Base-by-base conservation (phyloP, 768 basidiomycete species). In the Vishniacozyma victoriae region DNA sequence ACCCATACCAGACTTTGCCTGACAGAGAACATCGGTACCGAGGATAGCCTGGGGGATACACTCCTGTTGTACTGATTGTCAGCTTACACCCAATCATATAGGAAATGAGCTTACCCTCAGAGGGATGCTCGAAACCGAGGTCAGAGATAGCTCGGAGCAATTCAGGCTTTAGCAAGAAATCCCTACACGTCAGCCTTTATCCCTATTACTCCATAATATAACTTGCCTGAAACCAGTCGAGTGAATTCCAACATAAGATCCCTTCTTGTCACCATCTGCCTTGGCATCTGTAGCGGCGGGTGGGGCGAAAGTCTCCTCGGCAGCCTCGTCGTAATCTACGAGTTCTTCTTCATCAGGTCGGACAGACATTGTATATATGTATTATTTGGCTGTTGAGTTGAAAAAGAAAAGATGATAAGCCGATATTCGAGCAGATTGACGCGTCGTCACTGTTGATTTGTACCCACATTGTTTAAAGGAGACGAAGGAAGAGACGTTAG, bases 31-130 rank as follows among this genome's bases (percentile, higher is more conserved):
- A 68, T 99, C 95, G 88, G 96, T 97, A 55, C 95, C 95, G 45
- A 99, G 80, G 62, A 99, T 95, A 49, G 95, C 93, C 76, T 99
- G 95, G 37, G 95, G 95, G 64, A 99, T 97, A 74, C 95, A 97
- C 78, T 99, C 95, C 78, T 99, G 95, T 77, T 99, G 95, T 56
- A 99, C 95, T 97, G 65, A 22, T 14, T n/a, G 5, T 31, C 27
- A 33, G 35, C 39, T 29, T 9, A 9, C 29, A 33, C 29, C 9
- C 29, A 33, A 33, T 33, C 9, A 9, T 9, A n/a, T 33, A 33
- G 29, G 29, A 33, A 18, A 16, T n/a, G 12, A 7, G 65, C 76
- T 48, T 60, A 95, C 95, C 95, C 80, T 99, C 95, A 42, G 93
- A 97, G 46, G 95, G 95, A 76, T 99, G 95, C 74, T 99, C 95